Evolutionary conservation across 1,284 basidiomycete genomes (phyloP), one percentile per base, ranked within the genome.

Genomic region (Trametes sp.): DNA sequence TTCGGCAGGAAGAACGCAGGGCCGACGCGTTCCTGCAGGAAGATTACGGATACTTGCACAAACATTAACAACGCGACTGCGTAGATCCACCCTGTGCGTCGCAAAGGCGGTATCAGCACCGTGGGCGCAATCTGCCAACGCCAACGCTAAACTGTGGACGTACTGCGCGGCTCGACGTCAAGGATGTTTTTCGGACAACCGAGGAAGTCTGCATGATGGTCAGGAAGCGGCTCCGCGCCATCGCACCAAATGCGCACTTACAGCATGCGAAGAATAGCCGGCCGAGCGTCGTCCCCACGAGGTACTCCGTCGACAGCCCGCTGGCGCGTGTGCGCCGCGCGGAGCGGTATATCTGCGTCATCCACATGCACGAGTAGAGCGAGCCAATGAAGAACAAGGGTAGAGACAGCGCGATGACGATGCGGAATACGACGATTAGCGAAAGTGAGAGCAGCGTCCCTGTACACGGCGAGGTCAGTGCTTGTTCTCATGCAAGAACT

Each of bases 121-220:
- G 13, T 2, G 46, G 42, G 21, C 49, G 36, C 8, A 7, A 46
- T 46, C 49, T 42, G 41, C 8, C 51, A 48, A 26, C 6, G n/a
- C 26, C n/a, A 24, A n/a, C n/a, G n/a, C n/a, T n/a, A n/a, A n/a
- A 10, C 36, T 23, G 38, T 44, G 26, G 7, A 56, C 60, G 41
- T 48, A 56, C 60, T 26, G 41, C 60, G 60, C 7, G 54, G 60
- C 24, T 91, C 85, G 31, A 92, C 81, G 69, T 95, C 93, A 62
- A 96, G 81, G 9, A 96, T 89, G 72, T 96, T 96, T 70, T 88
- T 87, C 2, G 94, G 91, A 71, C 93, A 96, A 0, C 82, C 84
- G 72, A 96, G 79, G 63, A 93, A 89, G 73, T 96, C 94, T 95
- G 69, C 21, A 5, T 26, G 21, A 33, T 44, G 14, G 31, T 59